Percentiles rank a stretch among this genome's conserved stretches.
Conservation (phyloP, 208 protist species). For the Zelonia costaricensis region DNA sequence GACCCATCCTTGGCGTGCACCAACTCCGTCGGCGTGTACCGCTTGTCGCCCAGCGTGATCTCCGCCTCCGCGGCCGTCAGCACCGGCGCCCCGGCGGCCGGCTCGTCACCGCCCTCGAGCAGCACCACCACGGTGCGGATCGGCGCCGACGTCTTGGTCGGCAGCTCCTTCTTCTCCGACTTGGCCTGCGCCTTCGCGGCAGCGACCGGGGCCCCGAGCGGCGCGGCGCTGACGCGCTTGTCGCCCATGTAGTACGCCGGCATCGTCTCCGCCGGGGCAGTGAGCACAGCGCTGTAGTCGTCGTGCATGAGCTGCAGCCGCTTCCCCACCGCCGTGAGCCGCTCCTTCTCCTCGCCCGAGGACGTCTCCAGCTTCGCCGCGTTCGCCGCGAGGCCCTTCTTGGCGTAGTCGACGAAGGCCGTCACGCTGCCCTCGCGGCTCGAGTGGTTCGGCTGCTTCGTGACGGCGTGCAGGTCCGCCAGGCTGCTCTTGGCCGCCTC, state of each 20-base stretch:
- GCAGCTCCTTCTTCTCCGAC: neutral
- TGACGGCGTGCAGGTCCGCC: conserved; percentile 28
- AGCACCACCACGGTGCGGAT: conserved; percentile 25
- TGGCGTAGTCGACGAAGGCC: conserved; percentile 47
- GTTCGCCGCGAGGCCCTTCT: conserved; percentile 30
- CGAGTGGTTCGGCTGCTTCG: conserved; percentile 43
- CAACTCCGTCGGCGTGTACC: conserved; percentile 34
- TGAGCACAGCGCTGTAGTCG: conserved; percentile 29
- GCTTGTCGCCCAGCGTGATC: conserved; percentile 12
- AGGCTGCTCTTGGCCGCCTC: conserved; percentile 25
- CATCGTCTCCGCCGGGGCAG: conserved; percentile 20
- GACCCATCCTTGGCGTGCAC: conserved; percentile 25
- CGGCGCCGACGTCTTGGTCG: conserved; percentile 2
- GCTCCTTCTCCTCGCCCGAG: conserved; percentile 16
- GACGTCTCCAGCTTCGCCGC: conserved; percentile 25
- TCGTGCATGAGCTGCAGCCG: conserved; percentile 32
- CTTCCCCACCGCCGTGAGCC: conserved; percentile 15
- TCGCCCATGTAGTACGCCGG: conserved; percentile 30
- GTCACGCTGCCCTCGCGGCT: conserved; percentile 51
- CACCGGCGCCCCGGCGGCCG: neutral
- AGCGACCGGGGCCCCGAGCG: neutral
- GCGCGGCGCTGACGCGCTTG: conserved; percentile 21
- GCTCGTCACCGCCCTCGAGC: conserved; percentile 1
- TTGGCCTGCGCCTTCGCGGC: neutral
- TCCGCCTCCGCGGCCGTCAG: conserved; percentile 23